phyloP scores from a whole-genome alignment of 164 flowering plant genomes.

The Magnolia kwangsiensis region DNA sequence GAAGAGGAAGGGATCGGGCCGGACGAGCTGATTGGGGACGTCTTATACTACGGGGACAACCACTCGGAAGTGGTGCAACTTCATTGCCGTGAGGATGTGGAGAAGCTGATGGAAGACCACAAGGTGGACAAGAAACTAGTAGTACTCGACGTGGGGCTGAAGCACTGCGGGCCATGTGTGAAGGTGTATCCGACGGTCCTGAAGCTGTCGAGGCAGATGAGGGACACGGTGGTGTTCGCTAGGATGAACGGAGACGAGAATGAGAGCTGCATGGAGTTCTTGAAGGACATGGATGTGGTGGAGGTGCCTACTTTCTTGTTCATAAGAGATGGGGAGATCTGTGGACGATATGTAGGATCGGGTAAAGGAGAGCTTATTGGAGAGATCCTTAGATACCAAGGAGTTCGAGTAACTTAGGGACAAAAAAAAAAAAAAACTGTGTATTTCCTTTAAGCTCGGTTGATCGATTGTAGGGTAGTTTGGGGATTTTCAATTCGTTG shows the following conservation, averaged over 20 bases:
- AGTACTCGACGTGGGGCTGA: slow-evolving; percentile 87
- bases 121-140: slow-evolving; percentile 54
- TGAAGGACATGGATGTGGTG: slow-evolving; percentile 82
- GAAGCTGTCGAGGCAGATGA: slow-evolving; percentile 78
- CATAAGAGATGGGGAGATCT: slow-evolving; percentile 71
- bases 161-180: slow-evolving; percentile 98
- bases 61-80: slow-evolving; percentile 77
- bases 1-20: slow-evolving; percentile 91
- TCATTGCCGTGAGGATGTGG: slow-evolving; percentile 66
- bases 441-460: no score
- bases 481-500: no score
- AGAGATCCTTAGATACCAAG: slow-evolving; percentile 91
- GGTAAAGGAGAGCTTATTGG: slow-evolving; percentile 96
- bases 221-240: slow-evolving; percentile 74
- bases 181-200: slow-evolving; percentile 93
- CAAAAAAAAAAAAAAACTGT: no score
- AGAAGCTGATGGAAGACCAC: slow-evolving; percentile 58
- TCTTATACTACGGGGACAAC: slow-evolving; percentile 81
- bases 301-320: slow-evolving; percentile 95
- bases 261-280: slow-evolving; percentile 82
- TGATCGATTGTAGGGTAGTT: no score
- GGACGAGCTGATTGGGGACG: slow-evolving; percentile 73
- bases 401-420: slow-evolving; percentile 73
- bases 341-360: slow-evolving; percentile 91
- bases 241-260: slow-evolving; percentile 98